Evolutionary conservation across 345 rosid species (phyloP).

Genomic region (Acer saccharum): DNA sequence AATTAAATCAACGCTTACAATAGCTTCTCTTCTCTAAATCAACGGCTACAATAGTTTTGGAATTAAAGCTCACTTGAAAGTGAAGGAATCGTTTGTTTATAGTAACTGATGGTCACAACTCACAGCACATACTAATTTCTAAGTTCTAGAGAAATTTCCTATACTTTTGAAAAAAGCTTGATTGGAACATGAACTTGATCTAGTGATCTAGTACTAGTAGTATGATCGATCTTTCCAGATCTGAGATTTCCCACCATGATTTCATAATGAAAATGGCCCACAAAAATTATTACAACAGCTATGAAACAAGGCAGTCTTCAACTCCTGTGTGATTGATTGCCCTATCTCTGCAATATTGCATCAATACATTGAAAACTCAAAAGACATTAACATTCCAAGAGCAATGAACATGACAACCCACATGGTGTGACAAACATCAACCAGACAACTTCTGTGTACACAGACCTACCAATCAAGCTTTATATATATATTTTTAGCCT

Average conservation of each 20-base stretch:
- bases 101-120: neutral
- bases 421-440: neutral
- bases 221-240: no score
- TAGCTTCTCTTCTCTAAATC: no score
- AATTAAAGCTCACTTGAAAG: no score
- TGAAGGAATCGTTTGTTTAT: neutral
- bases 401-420: neutral
- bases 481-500: neutral
- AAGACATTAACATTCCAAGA: neutral
- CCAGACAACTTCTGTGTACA: neutral
- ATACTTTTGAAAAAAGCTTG: no score
- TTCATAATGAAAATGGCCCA: neutral
- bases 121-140: no score
- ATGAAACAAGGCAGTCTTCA: neutral
- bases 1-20: neutral
- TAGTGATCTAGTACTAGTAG: no score
- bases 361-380: neutral
- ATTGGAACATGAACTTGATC: no score
- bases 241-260: neutral
- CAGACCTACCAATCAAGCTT: neutral
- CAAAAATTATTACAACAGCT: constrained; percentile 5
- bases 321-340: neutral
- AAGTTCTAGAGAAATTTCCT: no score
- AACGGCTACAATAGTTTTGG: no score
- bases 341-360: neutral